Evolutionary conservation across 352 stramenopile species (phyloP), one percentile per base, ranked within the genome.

Genomic region (Phytopythium mirpurense): DNA sequence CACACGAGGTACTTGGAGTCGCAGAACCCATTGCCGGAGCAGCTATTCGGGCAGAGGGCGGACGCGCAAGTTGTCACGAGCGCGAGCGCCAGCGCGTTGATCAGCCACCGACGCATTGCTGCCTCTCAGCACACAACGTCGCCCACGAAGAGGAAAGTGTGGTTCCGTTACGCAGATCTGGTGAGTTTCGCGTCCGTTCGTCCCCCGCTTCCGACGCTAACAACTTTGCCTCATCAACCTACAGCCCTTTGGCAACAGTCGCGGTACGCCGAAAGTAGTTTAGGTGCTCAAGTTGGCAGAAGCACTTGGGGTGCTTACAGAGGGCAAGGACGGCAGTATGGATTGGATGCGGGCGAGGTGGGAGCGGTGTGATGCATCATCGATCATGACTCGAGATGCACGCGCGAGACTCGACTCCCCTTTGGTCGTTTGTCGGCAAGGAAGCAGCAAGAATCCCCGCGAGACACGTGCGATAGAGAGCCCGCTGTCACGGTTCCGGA

Each of bases 21-120:
- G 54, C 81, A 92, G 41, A 72, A 34, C 16, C 81, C 81, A 36
- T 74, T 72, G 7, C 68, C 65, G 5, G 72, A 86, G 59, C 81
- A 92, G 4, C 49, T 48, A 48, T 86, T 87, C 21, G 66, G 65
- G 55, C 81, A 92, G n/a, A 72, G 60, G 19, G 27, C 44, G n/a
- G 29, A 45, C 18, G 19, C 41, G 43, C 45, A 44, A 43, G 21
- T 21, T 15, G 40, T 34, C 1, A 59, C 6, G 11, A 54, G 45
- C 24, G 35, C 16, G 31, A 23, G 24, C 10, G 29, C 42, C 19
- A 57, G 48, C 4, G n/a, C 36, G 11, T 59, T 18, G 35, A 59
- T 5, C 14, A 15, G 10, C 40, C 35, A 1, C 5, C 16, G 27
- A 16, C 14, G 1, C 44, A 51, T 51, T 19, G 12, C 29, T 32